Percentiles rank a stretch among this genome's conserved stretches.
These are phyloP conservation scores for Geotrichum ghanense DNA, from an alignment of 805 yeast species.

Conservation along the genomic window DNA sequence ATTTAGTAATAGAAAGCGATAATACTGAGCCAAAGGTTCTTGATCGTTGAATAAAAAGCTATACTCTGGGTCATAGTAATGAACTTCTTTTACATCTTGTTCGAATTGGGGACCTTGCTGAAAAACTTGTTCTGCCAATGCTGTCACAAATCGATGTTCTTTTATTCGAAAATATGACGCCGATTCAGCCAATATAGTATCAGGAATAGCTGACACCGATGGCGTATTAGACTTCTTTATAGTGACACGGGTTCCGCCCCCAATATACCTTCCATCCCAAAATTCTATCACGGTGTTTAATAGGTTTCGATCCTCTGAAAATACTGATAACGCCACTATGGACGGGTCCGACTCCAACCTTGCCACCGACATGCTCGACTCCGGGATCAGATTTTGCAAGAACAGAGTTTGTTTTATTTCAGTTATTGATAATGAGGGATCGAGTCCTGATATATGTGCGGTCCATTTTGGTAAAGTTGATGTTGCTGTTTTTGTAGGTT, in stretches of 20 bases:
- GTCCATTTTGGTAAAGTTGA: not conserved
- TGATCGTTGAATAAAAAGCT: not conserved
- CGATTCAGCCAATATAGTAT: not conserved
- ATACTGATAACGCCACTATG: not conserved
- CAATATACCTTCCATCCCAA: not conserved
- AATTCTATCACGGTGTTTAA: not conserved
- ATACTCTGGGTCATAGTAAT: not conserved
- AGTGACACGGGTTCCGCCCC: not conserved
- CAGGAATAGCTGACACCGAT: not conserved
- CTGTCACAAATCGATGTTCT: not conserved
- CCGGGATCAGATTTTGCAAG: not conserved
- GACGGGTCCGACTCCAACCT: not conserved
- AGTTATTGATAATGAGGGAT: not conserved
- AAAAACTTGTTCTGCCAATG: not conserved
- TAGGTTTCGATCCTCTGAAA: not conserved
- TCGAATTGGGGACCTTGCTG: not conserved
- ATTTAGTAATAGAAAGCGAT: slow-evolving; percentile 2
- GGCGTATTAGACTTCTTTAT: not conserved
- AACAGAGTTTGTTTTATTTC: not conserved
- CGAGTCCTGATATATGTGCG: not conserved
- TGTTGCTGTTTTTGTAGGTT: not conserved
- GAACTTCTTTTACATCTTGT: not conserved
- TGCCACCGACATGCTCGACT: not conserved
- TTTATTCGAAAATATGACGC: not conserved
- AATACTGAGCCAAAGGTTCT: not conserved